These are phyloP conservation scores for Parietichytrium sp. DNA, from an alignment of 108 stramenopile genomes.

Conservation along the genomic window DNA sequence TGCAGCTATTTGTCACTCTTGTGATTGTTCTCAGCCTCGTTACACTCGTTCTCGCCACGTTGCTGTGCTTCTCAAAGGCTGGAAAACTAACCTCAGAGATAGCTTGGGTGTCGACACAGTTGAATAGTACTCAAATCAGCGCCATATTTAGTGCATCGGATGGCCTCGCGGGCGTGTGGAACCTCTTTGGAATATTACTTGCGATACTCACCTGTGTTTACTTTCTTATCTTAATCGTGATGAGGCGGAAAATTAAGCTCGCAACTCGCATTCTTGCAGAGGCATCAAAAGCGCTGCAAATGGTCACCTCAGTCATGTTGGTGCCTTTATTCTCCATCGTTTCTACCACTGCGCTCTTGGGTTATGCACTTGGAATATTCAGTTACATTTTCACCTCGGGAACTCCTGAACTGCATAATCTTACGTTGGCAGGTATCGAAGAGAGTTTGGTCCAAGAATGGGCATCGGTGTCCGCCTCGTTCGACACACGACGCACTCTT, in stretches of 20 bases:
- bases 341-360: neutral
- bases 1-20: neutral
- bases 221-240: neutral
- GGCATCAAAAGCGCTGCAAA: neutral
- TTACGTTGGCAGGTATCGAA: neutral
- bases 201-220: neutral
- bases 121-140: neutral
- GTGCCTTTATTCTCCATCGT: neutral
- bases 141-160: neutral
- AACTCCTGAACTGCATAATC: neutral
- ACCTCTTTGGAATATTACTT: neutral
- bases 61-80: slow-evolving; percentile 19
- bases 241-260: neutral
- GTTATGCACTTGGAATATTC: neutral
- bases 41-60: neutral
- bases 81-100: neutral
- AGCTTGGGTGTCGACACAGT: neutral
- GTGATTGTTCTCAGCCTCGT: slow-evolving; percentile 1
- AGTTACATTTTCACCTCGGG: slow-evolving; percentile 6
- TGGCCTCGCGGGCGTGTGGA: neutral
- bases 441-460: too few species aligned
- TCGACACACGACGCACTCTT: too few species aligned
- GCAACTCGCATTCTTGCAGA: neutral
- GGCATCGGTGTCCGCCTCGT: too few species aligned
- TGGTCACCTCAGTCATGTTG: neutral